phyloP scores from a whole-genome alignment of 164 flowering plant genomes.

The Vitis amurensis region DNA sequence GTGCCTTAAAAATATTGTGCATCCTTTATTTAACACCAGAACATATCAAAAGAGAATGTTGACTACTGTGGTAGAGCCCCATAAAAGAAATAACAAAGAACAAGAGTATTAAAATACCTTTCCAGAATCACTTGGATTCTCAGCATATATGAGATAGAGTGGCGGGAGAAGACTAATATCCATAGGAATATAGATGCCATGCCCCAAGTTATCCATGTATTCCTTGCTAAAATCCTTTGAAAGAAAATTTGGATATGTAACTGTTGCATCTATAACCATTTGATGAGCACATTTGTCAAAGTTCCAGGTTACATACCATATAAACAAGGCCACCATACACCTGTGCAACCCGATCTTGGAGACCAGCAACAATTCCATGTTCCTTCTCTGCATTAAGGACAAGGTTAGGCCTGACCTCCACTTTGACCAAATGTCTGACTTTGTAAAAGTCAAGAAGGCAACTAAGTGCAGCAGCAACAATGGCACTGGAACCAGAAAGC shows the following conservation, averaged over 20 bases:
- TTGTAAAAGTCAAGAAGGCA: conserved; percentile 91
- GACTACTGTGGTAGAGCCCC: no score
- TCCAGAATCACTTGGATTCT: conserved; percentile 98
- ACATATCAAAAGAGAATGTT: background rate
- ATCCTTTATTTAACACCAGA: background rate
- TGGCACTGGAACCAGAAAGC: conserved; percentile 99
- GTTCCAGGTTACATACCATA: conserved; percentile 55
- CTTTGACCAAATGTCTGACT: conserved; percentile 75
- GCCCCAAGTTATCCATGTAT: conserved; percentile 73
- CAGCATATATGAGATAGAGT: conserved; percentile 88
- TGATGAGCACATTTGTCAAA: background rate
- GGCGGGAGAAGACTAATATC: conserved; percentile 79
- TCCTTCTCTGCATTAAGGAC: conserved; percentile 86
- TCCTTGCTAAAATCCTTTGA: conserved; percentile 80
- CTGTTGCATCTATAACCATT: no score
- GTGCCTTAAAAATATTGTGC: background rate
- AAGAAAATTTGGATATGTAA: background rate
- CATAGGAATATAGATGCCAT: conserved; percentile 82
- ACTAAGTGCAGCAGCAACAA: conserved; percentile 84
- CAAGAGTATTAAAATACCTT: conserved; percentile 44
- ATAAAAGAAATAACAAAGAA: background rate
- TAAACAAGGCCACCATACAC: conserved; percentile 97
- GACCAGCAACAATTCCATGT: conserved; percentile 97
- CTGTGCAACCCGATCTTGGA: conserved; percentile 97
- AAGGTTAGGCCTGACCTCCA: conserved; percentile 86